Conservation (phyloP, 2,329 filamentous ascomycete species). For the Achaetomium macrosporum region DNA sequence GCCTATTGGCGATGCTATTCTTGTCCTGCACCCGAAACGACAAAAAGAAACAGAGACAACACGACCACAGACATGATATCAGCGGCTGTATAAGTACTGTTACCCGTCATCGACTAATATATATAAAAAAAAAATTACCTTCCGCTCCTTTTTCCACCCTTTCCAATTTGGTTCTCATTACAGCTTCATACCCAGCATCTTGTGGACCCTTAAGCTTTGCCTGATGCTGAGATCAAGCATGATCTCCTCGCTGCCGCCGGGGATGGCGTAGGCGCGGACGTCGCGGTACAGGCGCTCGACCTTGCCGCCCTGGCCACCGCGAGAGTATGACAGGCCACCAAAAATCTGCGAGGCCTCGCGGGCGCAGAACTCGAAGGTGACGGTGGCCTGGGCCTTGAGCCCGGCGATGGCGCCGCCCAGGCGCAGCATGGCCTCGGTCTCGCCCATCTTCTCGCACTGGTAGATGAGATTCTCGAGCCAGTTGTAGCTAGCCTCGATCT, state of each 20-base stretch:
- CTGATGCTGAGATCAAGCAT: slow-evolving; percentile 96
- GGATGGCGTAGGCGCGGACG: slow-evolving; percentile 92
- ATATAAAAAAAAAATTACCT: not conserved
- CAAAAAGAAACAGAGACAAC: not conserved
- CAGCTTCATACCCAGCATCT: slow-evolving; percentile 93
- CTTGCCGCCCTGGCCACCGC: slow-evolving; percentile 92
- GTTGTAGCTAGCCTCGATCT: slow-evolving; percentile 94
- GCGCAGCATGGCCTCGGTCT: slow-evolving; percentile 92
- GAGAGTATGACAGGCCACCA: slow-evolving; percentile 83
- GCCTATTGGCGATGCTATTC: slow-evolving; percentile 3
- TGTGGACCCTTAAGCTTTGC: slow-evolving; percentile 70
- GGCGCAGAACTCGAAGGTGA: slow-evolving; percentile 96
- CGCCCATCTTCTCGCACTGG: slow-evolving; percentile 88
- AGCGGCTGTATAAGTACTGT: too few relatives aligned
- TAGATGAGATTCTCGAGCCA: slow-evolving; percentile 95
- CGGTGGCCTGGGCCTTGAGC: slow-evolving; percentile 88
- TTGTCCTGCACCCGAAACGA: not conserved
- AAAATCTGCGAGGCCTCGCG: slow-evolving; percentile 97
- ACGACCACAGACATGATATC: not conserved
- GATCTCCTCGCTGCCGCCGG: slow-evolving; percentile 94
- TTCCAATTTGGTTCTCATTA: slow-evolving; percentile 38
- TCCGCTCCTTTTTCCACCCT: not conserved
- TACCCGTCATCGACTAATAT: too few relatives aligned
- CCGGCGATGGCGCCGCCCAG: slow-evolving; percentile 90
- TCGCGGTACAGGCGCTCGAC: slow-evolving; percentile 92